These are phyloP conservation scores for Jimgerdemannia flammicorona DNA, from an alignment of 192 early-diverging fungal species.

Conservation along the genomic window DNA sequence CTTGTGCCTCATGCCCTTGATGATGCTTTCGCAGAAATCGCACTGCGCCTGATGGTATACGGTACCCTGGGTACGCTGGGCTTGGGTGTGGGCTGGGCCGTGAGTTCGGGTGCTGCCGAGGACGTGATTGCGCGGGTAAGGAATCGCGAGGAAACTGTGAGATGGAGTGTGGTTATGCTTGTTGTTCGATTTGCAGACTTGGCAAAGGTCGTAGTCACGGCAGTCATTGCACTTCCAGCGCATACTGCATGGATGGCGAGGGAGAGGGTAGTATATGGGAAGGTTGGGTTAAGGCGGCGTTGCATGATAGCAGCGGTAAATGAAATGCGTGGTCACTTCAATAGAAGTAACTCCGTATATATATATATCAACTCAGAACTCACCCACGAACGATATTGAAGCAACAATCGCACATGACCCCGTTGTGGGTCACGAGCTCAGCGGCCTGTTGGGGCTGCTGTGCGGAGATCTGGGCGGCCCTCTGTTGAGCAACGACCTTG, in stretches of 20 bases:
- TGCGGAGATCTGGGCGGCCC: neutral
- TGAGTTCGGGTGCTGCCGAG: neutral
- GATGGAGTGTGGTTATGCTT: conserved; percentile 11
- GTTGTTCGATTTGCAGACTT: conserved; percentile 27
- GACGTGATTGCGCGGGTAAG: conserved; percentile 4
- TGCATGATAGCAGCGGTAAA: too few species aligned
- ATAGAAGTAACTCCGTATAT: too few species aligned
- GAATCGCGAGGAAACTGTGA: conserved; percentile 32
- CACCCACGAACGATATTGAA: conserved; percentile 33
- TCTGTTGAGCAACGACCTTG: neutral
- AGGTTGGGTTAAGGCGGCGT: too few species aligned
- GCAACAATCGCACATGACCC: conserved; percentile 56
- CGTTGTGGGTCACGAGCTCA: conserved; percentile 22
- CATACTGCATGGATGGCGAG: neutral
- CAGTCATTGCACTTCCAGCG: conserved; percentile 56
- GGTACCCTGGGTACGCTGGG: neutral
- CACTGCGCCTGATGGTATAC: conserved; percentile 33
- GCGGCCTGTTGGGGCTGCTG: neutral
- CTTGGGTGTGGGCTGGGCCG: neutral
- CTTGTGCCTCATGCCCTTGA: conserved; percentile 54
- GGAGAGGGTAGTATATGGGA: neutral
- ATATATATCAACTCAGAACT: neutral
- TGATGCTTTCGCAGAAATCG: conserved; percentile 50
- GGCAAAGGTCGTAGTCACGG: conserved; percentile 48
- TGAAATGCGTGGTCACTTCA: too few species aligned